These are phyloP conservation scores for Backusella psychrophila DNA, from an alignment of 192 early-diverging fungal species.

Conservation along the genomic window DNA sequence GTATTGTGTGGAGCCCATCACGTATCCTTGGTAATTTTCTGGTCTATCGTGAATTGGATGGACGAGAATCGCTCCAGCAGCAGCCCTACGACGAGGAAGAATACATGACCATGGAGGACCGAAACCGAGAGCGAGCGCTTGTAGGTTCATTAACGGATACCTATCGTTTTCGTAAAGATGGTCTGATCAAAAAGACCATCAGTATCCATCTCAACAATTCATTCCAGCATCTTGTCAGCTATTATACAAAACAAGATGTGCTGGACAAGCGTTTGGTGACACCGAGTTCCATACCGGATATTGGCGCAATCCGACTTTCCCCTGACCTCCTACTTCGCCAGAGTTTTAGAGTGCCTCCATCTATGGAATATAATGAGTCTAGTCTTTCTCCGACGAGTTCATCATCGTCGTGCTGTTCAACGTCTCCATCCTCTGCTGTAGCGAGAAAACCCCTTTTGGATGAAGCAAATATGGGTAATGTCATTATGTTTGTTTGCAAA, in stretches of 20 bases:
- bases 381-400: conserved; percentile 1
- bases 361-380: background rate
- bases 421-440: background rate
- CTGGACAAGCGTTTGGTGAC: conserved; percentile 43
- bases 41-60: conserved; percentile 74
- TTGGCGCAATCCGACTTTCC: conserved; percentile 47
- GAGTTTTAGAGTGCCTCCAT: conserved; percentile 47
- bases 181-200: conserved; percentile 77
- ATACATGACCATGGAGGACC: background rate
- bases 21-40: conserved; percentile 80
- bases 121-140: conserved; percentile 44
- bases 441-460: background rate
- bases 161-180: conserved; percentile 55
- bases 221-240: conserved; percentile 53
- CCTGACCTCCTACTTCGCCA: conserved; percentile 54
- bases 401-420: background rate
- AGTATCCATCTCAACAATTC: conserved; percentile 66
- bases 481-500: too few species aligned
- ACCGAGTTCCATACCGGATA: conserved; percentile 43
- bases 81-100: background rate
- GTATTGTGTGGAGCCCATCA: conserved; percentile 79
- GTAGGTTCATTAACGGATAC: conserved; percentile 56
- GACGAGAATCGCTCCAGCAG: conserved; percentile 1
- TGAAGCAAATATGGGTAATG: background rate
- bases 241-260: conserved; percentile 59